Evolutionary conservation across 2,329 filamentous ascomycete species (phyloP).

Genomic region (Botrytis byssoidea): DNA sequence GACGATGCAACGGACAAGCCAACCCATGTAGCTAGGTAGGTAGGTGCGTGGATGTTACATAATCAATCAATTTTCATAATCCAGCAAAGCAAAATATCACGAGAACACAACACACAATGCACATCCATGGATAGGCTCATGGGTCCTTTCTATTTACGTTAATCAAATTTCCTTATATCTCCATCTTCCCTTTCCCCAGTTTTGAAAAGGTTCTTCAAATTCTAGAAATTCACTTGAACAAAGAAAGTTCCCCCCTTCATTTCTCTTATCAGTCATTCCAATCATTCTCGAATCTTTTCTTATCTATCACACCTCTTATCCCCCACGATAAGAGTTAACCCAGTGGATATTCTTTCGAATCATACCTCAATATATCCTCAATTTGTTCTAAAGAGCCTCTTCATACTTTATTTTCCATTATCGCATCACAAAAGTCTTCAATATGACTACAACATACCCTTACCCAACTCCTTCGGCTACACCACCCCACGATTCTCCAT

Average conservation of each 20-base stretch:
- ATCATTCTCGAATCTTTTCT: not conserved
- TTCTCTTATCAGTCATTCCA: conserved; percentile 18
- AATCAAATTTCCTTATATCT: not conserved
- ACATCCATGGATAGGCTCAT: not conserved
- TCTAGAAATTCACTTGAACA: not conserved
- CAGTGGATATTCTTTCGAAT: not conserved
- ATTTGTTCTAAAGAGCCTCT: not conserved
- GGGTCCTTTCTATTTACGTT: not conserved
- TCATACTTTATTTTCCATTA: not conserved
- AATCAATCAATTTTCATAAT: no score
- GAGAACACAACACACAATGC: no score
- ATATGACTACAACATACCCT: conserved; percentile 29
- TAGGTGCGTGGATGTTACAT: no score
- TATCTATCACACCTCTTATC: conserved; percentile 11
- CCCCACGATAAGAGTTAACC: conserved; percentile 17
- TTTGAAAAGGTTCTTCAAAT: not conserved
- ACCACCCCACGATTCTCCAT: conserved; percentile 34
- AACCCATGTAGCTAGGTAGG: not conserved
- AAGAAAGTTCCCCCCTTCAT: conserved; percentile 13
- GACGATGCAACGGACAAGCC: not conserved
- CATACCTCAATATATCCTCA: conserved; percentile 3
- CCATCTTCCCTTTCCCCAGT: not conserved
- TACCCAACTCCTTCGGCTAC: conserved; percentile 37
- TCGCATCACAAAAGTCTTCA: conserved; percentile 10
- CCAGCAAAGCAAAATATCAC: no score